A percentile compares a stretch with the other conserved stretches of the same genome.
Evolutionary conservation across 2,329 filamentous ascomycete species (phyloP).

Genomic region (Fusarium multiceps): DNA sequence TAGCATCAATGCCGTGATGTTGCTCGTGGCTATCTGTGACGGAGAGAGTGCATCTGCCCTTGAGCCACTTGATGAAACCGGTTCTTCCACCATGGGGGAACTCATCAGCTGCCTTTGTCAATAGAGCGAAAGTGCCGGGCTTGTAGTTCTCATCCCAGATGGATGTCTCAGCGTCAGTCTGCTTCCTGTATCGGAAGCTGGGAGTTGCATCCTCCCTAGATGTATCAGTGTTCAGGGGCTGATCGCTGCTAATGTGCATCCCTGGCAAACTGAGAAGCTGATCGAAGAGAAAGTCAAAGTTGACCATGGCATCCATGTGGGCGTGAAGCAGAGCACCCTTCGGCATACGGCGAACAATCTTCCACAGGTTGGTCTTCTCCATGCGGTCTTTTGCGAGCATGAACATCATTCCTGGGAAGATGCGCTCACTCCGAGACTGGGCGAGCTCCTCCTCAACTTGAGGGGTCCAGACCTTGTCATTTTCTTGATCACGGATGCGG

Average conservation of each 20-base stretch:
- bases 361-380: slow-evolving; percentile 86
- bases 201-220: slow-evolving; percentile 67
- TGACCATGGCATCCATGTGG: slow-evolving; percentile 91
- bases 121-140: slow-evolving; percentile 66
- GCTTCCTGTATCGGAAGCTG: slow-evolving; percentile 70
- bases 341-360: slow-evolving; percentile 85
- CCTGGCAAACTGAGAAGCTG: slow-evolving; percentile 77
- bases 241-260: slow-evolving; percentile 75
- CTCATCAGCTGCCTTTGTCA: slow-evolving; percentile 72
- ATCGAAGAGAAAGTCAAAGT: slow-evolving; percentile 82
- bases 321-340: slow-evolving; percentile 90
- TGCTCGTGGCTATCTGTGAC: slow-evolving; percentile 79
- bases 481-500: slow-evolving; percentile 82
- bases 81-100: slow-evolving; percentile 78
- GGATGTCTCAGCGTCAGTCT: slow-evolving; percentile 57
- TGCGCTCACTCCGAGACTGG: slow-evolving; percentile 67
- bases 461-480: slow-evolving; percentile 79
- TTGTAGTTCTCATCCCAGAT: slow-evolving; percentile 77
- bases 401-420: slow-evolving; percentile 96
- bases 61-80: slow-evolving; percentile 83
- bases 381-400: slow-evolving; percentile 85
- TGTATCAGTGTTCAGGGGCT: slow-evolving; percentile 64
- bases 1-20: slow-evolving; percentile 83
- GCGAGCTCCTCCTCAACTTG: slow-evolving; percentile 77
- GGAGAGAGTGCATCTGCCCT: slow-evolving; percentile 76